A percentile compares a stretch with the other conserved stretches of the same genome.
phyloP scores from a whole-genome alignment of 2,329 filamentous ascomycete species.

The Tolypocladium endophyticum region DNA sequence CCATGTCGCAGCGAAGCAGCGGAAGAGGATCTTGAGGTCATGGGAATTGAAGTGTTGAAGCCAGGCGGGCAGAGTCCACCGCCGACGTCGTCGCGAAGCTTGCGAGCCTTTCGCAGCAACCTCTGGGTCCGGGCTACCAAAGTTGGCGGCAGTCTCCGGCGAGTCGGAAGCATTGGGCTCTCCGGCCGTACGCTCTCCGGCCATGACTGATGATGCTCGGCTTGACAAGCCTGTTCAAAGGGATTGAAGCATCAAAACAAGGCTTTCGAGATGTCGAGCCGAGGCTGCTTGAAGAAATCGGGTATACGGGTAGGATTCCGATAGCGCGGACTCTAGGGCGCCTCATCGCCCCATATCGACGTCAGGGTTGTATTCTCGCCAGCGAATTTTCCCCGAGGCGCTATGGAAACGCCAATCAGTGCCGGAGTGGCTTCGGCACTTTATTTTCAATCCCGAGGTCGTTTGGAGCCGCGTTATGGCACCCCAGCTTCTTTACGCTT shows the following conservation, averaged over 20 bases:
- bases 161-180: neutral
- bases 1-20: constrained; percentile 36
- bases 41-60: constrained; percentile 33
- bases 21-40: constrained; percentile 34
- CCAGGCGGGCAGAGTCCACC: neutral
- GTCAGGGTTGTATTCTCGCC: neutral
- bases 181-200: neutral
- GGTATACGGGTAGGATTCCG: neutral
- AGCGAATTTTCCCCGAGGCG: neutral
- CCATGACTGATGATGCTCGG: neutral
- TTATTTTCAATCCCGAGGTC: too few relatives aligned
- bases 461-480: too few relatives aligned
- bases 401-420: neutral
- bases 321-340: too few relatives aligned
- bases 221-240: neutral
- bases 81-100: neutral
- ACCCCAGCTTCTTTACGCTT: too few relatives aligned
- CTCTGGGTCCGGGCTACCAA: neutral
- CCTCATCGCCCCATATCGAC: neutral
- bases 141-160: neutral
- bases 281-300: neutral
- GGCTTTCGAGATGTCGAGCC: neutral
- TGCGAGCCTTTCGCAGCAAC: neutral
- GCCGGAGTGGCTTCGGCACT: neutral
- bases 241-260: neutral